Base-by-base conservation (phyloP, 192 early-diverging fungal genomes). In the Podila epicladia region DNA sequence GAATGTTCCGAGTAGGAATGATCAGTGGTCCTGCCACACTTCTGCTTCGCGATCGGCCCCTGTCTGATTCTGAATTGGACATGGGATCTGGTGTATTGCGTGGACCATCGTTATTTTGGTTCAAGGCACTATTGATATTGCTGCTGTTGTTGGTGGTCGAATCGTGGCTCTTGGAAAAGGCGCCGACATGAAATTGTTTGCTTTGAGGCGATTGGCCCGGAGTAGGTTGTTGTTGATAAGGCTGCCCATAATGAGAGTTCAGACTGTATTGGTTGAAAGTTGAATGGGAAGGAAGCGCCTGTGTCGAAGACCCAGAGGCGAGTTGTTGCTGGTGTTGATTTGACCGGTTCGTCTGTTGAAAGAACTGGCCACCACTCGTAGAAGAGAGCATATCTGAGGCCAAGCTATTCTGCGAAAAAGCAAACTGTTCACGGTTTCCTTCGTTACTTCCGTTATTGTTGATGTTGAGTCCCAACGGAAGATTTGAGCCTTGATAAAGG, bases 241-340 rank as follows among this genome's bases (percentile, higher is more conserved):
- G 4, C 15, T 41, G 38, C 12, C 41, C 41, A 45, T 45, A 17
- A 1, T 45, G 41, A 45, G 41, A 45, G 41, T 17, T 45, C 41
- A 45, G 41, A 45, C 41, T 45, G 2, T 45, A 45, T 17, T 45
- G 41, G 13, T 17, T 45, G 41, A 65, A 61, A 13, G 15, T 48
- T 1, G 73, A 59, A 7, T 37, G 60, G 3, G 49, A 49, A 5
- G 73, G 73, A 65, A 64, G 35, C 5, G 66, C 38, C 24, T 65
- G 62, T 32, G 68, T 51, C 13, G 73, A 9, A 28, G 58, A 35
- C 9, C 15, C 31, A 2, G 59, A 19, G 31, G 41, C 31, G 8
- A n/a, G 20, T 33, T 62, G 58, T 3, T 60, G 59, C 11, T 70
- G 35, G 9, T 37, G 41, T 1, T 45, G 41, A 2, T 13, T 45